Evolutionary conservation across 495 filamentous ascomycete species (phyloP).

Genomic region (Penicillium canariense): DNA sequence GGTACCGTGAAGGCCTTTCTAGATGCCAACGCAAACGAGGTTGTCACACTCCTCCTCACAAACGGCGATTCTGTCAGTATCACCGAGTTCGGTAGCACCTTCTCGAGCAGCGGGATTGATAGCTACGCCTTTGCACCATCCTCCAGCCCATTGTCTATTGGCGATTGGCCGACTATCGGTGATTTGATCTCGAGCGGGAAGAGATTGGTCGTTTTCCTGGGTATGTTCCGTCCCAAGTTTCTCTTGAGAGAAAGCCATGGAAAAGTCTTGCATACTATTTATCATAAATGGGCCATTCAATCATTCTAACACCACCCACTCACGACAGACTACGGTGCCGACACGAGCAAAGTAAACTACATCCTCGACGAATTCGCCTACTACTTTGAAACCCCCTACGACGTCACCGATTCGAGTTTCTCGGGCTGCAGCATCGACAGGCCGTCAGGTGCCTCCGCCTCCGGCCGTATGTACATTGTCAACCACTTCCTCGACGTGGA

Average conservation of each 20-base stretch:
- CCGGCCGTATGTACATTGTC: conserved; percentile 54
- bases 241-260: not conserved
- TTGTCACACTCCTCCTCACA: conserved; percentile 67
- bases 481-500: conserved; percentile 50
- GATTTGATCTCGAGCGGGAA: conserved; percentile 58
- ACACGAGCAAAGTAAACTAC: conserved; percentile 51
- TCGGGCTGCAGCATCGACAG: conserved; percentile 61
- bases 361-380: conserved; percentile 68
- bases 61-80: conserved; percentile 58
- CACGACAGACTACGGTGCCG: conserved; percentile 46
- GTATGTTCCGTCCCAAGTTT: conserved; percentile 21
- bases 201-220: conserved; percentile 63
- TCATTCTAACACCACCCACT: not conserved
- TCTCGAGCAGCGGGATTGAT: conserved; percentile 52
- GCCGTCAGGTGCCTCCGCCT: conserved; percentile 45
- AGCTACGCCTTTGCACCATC: conserved; percentile 57
- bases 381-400: conserved; percentile 70
- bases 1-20: conserved; percentile 60
- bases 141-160: conserved; percentile 27
- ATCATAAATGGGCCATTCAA: not conserved
- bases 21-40: conserved; percentile 61
- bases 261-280: not conserved
- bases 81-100: conserved; percentile 51
- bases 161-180: conserved; percentile 62
- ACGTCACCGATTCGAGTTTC: conserved; percentile 50